Conservation (phyloP, 2,329 filamentous ascomycete genomes). For the Paecilomyces sp. region DNA sequence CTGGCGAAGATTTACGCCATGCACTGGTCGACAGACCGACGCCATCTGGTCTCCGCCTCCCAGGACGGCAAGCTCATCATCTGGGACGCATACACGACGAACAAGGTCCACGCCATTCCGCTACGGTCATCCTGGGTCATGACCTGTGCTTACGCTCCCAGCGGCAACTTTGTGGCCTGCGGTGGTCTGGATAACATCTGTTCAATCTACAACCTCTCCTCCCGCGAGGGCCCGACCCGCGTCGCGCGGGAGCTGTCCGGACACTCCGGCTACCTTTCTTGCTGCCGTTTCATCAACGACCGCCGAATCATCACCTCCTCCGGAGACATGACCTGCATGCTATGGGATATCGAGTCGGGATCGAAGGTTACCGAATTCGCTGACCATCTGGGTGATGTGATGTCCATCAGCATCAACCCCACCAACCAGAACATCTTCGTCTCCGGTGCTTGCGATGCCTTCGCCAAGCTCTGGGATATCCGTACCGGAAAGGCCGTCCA, state of each 20-base stretch:
- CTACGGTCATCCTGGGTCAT: conserved; percentile 98
- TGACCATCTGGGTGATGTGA: conserved; percentile 95
- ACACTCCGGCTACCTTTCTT: conserved; percentile 94
- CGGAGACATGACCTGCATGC: conserved; percentile 99
- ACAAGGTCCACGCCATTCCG: conserved; percentile 98
- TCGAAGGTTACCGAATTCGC: conserved; percentile 97
- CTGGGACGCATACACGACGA: conserved; percentile 99
- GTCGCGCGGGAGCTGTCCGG: conserved; percentile 93
- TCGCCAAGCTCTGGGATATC: conserved; percentile 98
- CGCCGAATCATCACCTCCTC: conserved; percentile 95
- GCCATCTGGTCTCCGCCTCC: conserved; percentile 94
- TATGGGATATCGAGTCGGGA: conserved; percentile 98
- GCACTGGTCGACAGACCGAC: conserved; percentile 98
- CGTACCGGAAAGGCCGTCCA: conserved; percentile 96
- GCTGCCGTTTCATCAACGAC: conserved; percentile 98
- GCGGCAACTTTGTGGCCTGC: conserved; percentile 96
- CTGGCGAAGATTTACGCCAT: conserved; percentile 99
- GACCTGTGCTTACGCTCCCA: conserved; percentile 98
- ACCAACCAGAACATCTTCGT: conserved; percentile 99
- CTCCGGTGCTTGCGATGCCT: conserved; percentile 97
- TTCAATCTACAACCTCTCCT: conserved; percentile 98
- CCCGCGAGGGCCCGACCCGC: conserved; percentile 91
- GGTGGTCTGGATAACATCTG: conserved; percentile 99
- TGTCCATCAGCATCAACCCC: conserved; percentile 99
- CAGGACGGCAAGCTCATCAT: conserved; percentile 99